These are phyloP conservation scores for Cucurbita ficifolia DNA, from an alignment of 306 rosid species.

Conservation along the genomic window DNA sequence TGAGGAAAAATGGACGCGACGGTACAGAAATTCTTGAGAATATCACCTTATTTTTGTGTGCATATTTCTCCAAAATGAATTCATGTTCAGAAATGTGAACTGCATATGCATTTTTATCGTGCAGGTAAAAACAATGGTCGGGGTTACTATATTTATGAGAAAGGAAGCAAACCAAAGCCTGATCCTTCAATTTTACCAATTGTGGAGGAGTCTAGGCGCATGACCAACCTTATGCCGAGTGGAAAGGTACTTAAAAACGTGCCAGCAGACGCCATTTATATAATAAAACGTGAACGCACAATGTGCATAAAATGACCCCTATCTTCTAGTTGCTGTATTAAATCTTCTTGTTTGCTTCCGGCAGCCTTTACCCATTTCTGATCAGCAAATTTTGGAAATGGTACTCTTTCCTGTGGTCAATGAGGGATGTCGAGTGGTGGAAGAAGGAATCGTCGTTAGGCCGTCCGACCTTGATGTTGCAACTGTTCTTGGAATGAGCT, in stretches of 20 bases:
- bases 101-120: background rate
- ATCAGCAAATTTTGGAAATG: constrained; percentile 87
- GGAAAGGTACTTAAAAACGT: constrained; percentile 53
- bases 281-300: background rate
- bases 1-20: constrained; percentile 67
- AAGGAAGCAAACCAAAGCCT: constrained; percentile 81
- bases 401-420: constrained; percentile 85
- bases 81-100: background rate
- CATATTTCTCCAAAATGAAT: background rate
- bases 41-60: background rate
- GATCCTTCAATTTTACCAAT: constrained; percentile 56
- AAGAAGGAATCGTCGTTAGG: constrained; percentile 65
- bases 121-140: constrained; percentile 85
- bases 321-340: background rate
- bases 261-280: constrained; percentile 5
- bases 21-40: constrained; percentile 24
- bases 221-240: constrained; percentile 48
- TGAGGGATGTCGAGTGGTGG: constrained; percentile 88
- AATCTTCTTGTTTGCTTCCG: constrained; percentile 9
- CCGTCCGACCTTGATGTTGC: constrained; percentile 89
- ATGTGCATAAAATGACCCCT: background rate
- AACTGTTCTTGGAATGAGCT: constrained; percentile 95
- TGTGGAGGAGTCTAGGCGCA: constrained; percentile 56
- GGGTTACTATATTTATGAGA: constrained; percentile 67
- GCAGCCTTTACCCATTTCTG: constrained; percentile 72